Base-by-base conservation (phyloP, 2,329 filamentous ascomycete species). In the Penicillium brevicompactum region DNA sequence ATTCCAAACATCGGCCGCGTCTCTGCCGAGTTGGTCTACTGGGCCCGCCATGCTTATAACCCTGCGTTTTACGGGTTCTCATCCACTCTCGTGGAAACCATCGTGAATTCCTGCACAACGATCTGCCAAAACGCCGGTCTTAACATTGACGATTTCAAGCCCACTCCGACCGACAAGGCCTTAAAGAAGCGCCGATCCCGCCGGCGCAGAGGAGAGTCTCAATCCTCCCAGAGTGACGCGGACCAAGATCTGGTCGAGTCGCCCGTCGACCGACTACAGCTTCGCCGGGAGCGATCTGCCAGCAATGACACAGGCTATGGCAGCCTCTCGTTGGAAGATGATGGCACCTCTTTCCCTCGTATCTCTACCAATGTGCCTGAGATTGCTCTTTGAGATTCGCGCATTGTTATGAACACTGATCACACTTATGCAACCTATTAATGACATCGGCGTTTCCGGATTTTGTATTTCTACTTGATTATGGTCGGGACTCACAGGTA, bases 11-110 rank as follows among this genome's bases (percentile, higher is more conserved):
- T 74, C 13, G 70, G 69, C 8, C 73, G 74, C 9, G 72, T 77
- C 18, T 73, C 74, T 3, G 70, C 71, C 0, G 72, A 75, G 44
- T 68, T 77, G 5, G 72, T 75, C 43, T 76, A 76, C 56, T 77
- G 75, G 75, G 72, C 74, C n/a, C 71, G 71, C 13, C 72, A 77
- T 53, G 74, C 75, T 9, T 77, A 77, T 56, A 76, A 76, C 46
- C 75, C 75, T 1, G 67, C 74, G 7, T 76, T 75, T 45, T 77
- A 76, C 22, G 74, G 75, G 0, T 72, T 77, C 31, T 75, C 74
- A 0, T 59, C 68, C 5, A 63, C 62, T 4, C 69, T 75, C 11
- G 67, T 74, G 8, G 68, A 75, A 6, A 66, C 73, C 0, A 71
- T 76, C 22, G 73, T 76, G 37, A 65, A 70, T 2, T 74, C 74